A percentile compares a stretch with the other conserved stretches of the same genome.
Conservation (phyloP, 805 yeast species). For the Yarrowia hollandica region DNA sequence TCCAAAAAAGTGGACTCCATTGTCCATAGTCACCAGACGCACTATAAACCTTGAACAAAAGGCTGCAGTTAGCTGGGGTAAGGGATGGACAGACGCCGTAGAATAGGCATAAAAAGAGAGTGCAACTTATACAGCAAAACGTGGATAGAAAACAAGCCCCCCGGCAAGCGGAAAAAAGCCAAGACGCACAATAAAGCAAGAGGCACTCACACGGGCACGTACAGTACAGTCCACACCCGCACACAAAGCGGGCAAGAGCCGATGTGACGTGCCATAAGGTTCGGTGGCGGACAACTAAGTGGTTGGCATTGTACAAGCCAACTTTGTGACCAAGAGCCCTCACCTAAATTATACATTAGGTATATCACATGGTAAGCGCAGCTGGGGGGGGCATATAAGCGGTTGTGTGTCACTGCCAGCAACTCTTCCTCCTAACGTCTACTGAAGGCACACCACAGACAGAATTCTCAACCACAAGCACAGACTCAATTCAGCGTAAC, state of each 20-base stretch:
- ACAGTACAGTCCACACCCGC: no score
- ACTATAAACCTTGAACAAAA: background rate
- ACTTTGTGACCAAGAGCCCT: conserved; percentile 22
- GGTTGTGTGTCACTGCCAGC: background rate
- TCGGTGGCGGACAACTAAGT: conserved; percentile 9
- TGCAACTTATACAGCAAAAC: no score
- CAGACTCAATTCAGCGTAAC: background rate
- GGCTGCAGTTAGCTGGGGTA: conserved; percentile 20
- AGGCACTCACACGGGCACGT: no score
- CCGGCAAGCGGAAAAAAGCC: no score
- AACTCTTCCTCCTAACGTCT: background rate
- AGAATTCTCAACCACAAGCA: background rate
- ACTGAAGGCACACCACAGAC: background rate
- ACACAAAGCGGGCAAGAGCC: no score
- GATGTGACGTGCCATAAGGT: conserved; percentile 17
- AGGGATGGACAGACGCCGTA: background rate
- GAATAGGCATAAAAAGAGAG: background rate
- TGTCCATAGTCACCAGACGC: conserved; percentile 1
- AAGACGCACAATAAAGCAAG: no score
- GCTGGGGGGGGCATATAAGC: no score
- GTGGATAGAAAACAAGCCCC: background rate
- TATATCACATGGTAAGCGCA: conserved; percentile 12
- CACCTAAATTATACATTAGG: conserved; percentile 9
- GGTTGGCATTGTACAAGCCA: conserved; percentile 11
- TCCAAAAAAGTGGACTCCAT: background rate